Evolutionary conservation across 2,329 filamentous ascomycete genomes (phyloP).

Genomic region (Pseudogymnoascus sp.): DNA sequence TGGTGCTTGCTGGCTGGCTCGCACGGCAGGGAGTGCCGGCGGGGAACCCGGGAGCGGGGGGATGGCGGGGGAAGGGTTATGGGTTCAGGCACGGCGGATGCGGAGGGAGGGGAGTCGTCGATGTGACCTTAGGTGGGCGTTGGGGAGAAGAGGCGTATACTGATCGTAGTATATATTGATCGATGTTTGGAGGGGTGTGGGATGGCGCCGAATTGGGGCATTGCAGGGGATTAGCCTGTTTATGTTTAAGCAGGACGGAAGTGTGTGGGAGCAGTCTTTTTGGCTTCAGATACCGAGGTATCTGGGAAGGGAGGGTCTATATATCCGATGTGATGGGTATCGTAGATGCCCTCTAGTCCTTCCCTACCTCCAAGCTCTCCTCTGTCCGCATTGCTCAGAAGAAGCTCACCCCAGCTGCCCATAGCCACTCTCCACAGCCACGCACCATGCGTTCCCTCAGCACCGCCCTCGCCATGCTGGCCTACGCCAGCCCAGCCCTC

Average conservation of each 20-base stretch:
- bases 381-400: background rate
- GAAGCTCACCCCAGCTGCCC: background rate
- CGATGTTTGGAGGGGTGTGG: background rate
- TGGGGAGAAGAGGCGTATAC: too few relatives aligned
- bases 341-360: background rate
- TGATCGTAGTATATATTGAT: too few relatives aligned
- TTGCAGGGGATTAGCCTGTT: background rate
- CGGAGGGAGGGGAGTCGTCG: background rate
- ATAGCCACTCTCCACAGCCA: background rate
- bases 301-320: background rate
- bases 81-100: background rate
- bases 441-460: background rate
- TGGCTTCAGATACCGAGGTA: background rate
- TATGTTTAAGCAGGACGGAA: background rate
- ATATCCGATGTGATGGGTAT: background rate
- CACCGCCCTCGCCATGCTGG: background rate
- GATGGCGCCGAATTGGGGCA: background rate
- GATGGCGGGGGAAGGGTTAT: background rate
- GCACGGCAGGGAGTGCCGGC: background rate
- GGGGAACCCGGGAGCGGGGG: background rate
- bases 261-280: background rate
- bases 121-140: background rate
- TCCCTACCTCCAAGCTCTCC: background rate
- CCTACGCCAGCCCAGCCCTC: background rate
- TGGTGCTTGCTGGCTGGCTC: too few relatives aligned